phyloP scores from a whole-genome alignment of 1,284 basidiomycete genomes.

The Ganoderma sinense region DNA sequence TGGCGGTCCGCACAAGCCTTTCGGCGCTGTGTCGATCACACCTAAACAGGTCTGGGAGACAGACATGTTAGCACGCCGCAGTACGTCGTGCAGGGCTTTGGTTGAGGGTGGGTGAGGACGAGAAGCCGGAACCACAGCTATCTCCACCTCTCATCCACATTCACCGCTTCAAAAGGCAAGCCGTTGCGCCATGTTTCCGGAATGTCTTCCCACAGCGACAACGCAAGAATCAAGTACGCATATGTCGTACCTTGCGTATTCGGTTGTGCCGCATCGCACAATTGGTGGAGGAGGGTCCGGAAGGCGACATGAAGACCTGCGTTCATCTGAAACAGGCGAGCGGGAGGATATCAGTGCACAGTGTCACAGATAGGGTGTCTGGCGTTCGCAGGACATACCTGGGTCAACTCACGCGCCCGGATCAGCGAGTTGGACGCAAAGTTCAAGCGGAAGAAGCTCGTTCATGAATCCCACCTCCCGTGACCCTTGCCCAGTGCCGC shows the following conservation, averaged over 20 bases:
- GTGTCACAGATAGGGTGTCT: too few relatives aligned
- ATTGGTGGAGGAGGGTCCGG: conserved; percentile 3
- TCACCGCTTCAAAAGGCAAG: neutral
- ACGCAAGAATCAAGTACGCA: neutral
- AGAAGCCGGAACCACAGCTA: neutral
- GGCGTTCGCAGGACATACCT: neutral
- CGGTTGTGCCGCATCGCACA: conserved; percentile 9
- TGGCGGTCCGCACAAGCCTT: conserved; percentile 18
- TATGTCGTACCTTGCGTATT: conserved; percentile 20
- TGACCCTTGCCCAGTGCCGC: conserved; percentile 11
- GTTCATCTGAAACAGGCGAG: conserved; percentile 14
- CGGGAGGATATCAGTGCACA: neutral
- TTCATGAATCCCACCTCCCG: conserved; percentile 21
- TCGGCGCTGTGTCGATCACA: conserved; percentile 19
- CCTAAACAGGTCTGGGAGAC: conserved; percentile 19
- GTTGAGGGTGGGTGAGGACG: neutral
- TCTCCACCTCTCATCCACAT: neutral
- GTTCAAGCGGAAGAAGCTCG: conserved; percentile 13
- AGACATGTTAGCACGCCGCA: neutral
- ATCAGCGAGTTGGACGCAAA: conserved; percentile 10
- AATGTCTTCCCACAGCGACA: neutral
- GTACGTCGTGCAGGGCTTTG: neutral
- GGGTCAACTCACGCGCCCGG: conserved; percentile 8
- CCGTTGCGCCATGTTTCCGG: neutral
- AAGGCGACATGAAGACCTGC: conserved; percentile 13